A percentile compares a stretch with the other conserved stretches of the same genome.
Conservation (phyloP, 495 filamentous ascomycete genomes). For the Xylaria flabelliformis region DNA sequence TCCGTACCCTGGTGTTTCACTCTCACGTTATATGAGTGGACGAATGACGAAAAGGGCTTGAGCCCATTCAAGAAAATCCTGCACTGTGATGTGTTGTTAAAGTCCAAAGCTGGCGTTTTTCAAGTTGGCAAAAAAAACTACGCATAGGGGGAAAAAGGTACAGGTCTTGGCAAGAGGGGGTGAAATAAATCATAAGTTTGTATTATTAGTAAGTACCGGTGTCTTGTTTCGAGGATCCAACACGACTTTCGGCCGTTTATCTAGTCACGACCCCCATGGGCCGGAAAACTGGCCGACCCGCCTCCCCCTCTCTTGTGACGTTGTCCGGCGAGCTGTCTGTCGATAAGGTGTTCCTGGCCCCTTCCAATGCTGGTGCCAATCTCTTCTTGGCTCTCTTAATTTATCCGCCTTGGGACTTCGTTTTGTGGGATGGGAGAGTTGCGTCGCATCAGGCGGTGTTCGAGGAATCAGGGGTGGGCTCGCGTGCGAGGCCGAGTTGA, state of each 20-base stretch:
- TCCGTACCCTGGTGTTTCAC: background rate
- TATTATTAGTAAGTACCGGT: background rate
- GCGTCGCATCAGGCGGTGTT: constrained; percentile 11
- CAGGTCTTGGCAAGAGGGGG: constrained; percentile 29
- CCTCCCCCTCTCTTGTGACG: constrained; percentile 17
- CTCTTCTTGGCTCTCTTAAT: background rate
- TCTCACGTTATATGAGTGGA: constrained; percentile 8
- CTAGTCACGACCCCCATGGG: constrained; percentile 5
- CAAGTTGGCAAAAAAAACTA: background rate
- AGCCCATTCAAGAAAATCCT: background rate
- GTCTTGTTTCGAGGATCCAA: constrained; percentile 8
- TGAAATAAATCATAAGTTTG: background rate
- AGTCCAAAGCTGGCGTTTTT: constrained; percentile 13
- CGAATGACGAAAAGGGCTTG: background rate
- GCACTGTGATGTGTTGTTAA: constrained; percentile 14
- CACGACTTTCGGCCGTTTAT: constrained; percentile 1
- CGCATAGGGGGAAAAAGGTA: background rate
- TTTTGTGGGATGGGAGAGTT: constrained; percentile 11
- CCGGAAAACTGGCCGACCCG: constrained; percentile 24
- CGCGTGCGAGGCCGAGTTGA: constrained; percentile 2
- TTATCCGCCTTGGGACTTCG: constrained; percentile 11
- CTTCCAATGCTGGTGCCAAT: background rate
- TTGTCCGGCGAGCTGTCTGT: constrained; percentile 7
- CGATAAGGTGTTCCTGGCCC: background rate
- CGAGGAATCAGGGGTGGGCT: background rate